Evolutionary conservation across 148 eudicot genomes (phyloP), one percentile per base, ranked within the genome.

Genomic region (Vaccinium darrowii): DNA sequence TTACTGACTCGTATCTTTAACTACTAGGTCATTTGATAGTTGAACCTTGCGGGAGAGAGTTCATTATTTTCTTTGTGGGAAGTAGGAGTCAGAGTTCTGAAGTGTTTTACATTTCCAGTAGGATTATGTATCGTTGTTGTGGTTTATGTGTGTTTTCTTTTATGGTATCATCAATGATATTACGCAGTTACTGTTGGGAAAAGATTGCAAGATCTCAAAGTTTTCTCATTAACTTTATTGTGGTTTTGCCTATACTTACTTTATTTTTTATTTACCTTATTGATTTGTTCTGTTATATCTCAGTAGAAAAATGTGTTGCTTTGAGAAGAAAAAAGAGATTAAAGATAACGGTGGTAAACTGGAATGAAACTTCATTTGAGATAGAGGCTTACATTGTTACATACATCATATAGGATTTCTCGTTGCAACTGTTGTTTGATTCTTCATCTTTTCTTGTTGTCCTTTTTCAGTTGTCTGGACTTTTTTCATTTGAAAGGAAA

Each of bases 331-430:
- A 62, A 21, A 21, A 43, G 54, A 19, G 10, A 4, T 16, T 12
- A 15, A n/a, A 62, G 56, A 39, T 16, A 56, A 58, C 53, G 36
- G 16, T 36, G 13, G 52, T 58, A 52, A 19, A 80, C 8, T 43
- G 19, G 73, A 58, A 60, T 80, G 54, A 11, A 60, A 78, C 69
- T 39, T 36, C 67, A 80, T 80, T 60, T 43, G 47, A 43, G 47
- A 43, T 43, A 3, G 47, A 4, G 47, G 47, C 47, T 43, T 43
- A 43, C 47, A 43, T 0, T 58, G 73, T 60, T 60, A 10, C 54
- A 33, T 36, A 19, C 72, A 58, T 30, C 82, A 19, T 4, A 36
- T 36, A 50, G 33, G 43, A 79, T 54, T 56, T 78, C 62, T 78
- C 19, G 1, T 53, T 30, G 49, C 11, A 14, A 30, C 19, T 3